Evolutionary conservation across 495 filamentous ascomycete genomes (phyloP), one percentile per base, ranked within the genome.

Genomic region (Aspergillus indologenus): DNA sequence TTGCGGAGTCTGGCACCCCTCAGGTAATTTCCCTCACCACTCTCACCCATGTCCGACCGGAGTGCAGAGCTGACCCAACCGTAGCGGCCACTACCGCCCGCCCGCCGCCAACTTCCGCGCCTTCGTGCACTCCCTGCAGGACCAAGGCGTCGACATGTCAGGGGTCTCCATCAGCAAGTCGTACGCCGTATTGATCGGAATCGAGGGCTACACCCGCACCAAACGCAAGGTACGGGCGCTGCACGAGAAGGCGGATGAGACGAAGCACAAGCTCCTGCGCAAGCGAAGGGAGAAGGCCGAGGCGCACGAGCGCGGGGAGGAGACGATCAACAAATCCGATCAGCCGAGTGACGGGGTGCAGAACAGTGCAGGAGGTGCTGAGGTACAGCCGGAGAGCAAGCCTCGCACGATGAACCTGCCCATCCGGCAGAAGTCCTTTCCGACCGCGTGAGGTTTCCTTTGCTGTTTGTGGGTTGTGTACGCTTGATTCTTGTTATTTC

Each of bases 31-130:
- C 9, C 18, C 5, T 14, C 8, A 5, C 2, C 15, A 29, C 11
- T n/a, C 31, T n/a, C 3, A 6, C 21, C 5, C 43, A n/a, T 55
- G 49, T 61, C 7, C n/a, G 47, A 50, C 45, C 17, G 43, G 5
- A 68, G 45, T 71, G 83, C 21, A 81, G 72, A 11, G 77, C 82
- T 44, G 40, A 61, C 19, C 3, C 5, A 2, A 40, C 43, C 6
- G 2, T 0, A 88, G 83, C 56, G 92, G 92, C 1, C 92, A 97
- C 71, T 97, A 97, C 72, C 84, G 90, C 14, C 92, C 92, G 1
- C 90, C 92, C 0, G 68, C 83, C 9, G 72, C 82, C 55, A 96
- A 92, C 64, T 95, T 97, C 65, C 81, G 87, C 14, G 83, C 87
- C 18, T 96, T 96, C 57, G 79, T 96, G 1, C 81, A 84, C 47